Percentiles rank a stretch among this genome's conserved stretches.
Conservation (phyloP, 371 early-diverging fungal genomes). For the Circinella minor region DNA sequence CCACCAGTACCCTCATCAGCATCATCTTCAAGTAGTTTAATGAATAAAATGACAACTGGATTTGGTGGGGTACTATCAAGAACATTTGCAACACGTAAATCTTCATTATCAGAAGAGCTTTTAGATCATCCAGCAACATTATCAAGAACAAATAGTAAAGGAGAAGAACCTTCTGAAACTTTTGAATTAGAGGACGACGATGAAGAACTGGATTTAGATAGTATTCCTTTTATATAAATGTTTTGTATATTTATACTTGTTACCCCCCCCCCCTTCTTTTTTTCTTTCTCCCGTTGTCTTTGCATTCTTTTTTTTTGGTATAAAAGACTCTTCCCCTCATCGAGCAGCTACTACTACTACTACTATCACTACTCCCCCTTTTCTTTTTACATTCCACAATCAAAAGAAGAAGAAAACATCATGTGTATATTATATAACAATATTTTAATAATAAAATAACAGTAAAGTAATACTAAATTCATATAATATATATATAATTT, state of each 20-base stretch:
- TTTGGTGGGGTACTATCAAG: slow-evolving; percentile 39
- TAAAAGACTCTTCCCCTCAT: too few relatives aligned
- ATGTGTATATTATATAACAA: background rate
- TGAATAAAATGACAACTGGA: slow-evolving; percentile 32
- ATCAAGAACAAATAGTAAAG: slow-evolving; percentile 16
- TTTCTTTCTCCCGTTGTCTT: too few relatives aligned
- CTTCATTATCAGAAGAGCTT: slow-evolving; percentile 18
- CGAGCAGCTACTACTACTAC: too few relatives aligned
- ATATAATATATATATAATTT: background rate
- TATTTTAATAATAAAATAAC: too few relatives aligned
- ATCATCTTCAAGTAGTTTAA: slow-evolving; percentile 22
- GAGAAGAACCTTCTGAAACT: background rate
- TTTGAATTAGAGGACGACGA: slow-evolving; percentile 39
- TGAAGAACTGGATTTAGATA: slow-evolving; percentile 60
- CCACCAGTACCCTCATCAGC: slow-evolving; percentile 15
- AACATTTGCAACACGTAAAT: slow-evolving; percentile 33
- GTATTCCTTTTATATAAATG: slow-evolving; percentile 54
- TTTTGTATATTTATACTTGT: background rate
- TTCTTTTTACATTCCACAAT: too few relatives aligned
- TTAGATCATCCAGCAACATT: slow-evolving; percentile 10
- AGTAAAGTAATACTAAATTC: background rate
- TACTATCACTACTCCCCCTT: too few relatives aligned
- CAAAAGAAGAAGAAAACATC: too few relatives aligned
- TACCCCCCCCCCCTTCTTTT: background rate
- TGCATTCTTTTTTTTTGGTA: too few relatives aligned